Conservation (phyloP, 2,329 filamentous ascomycete genomes). For the Fusarium cicatricum region DNA sequence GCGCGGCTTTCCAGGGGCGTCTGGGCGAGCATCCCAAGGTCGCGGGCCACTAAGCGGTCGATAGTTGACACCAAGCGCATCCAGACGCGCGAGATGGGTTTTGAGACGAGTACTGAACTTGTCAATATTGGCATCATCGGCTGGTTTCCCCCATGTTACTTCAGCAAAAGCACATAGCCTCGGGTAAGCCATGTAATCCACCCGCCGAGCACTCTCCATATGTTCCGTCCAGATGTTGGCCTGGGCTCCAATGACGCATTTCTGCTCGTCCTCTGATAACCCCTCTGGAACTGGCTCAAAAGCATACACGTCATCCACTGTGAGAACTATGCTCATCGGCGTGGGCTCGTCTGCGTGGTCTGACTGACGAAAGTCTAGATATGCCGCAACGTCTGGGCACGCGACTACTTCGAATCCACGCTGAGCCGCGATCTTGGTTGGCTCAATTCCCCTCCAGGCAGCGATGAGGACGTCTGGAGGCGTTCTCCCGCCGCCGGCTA, state of each 20-base stretch:
- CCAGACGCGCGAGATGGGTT: too few species aligned
- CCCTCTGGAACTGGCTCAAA: constrained; percentile 20
- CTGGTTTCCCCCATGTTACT: too few species aligned
- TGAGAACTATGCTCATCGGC: constrained; percentile 18
- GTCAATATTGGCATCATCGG: too few species aligned
- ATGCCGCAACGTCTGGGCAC: constrained; percentile 23
- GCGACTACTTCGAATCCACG: constrained; percentile 27
- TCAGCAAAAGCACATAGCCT: too few species aligned
- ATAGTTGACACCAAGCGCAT: too few species aligned
- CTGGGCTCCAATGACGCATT: constrained; percentile 22
- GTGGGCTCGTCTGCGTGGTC: constrained; percentile 27
- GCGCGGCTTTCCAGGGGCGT: too few species aligned
- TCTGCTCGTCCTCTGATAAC: constrained; percentile 10
- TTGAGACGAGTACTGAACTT: too few species aligned
- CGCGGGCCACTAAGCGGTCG: too few species aligned
- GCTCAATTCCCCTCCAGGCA: constrained; percentile 24
- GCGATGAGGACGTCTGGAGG: constrained; percentile 17
- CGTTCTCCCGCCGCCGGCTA: constrained; percentile 15
- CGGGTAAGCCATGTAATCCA: constrained; percentile 21
- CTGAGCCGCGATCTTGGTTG: constrained; percentile 21
- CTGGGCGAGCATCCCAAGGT: too few species aligned
- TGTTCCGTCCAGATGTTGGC: constrained; percentile 31
- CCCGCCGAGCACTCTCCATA: constrained; percentile 26
- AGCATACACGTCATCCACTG: constrained; percentile 18
- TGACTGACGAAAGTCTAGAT: constrained; percentile 31